A percentile compares a stretch with the other conserved stretches of the same genome.
Evolutionary conservation across 2,329 filamentous ascomycete species (phyloP).

Genomic region (Scopulariopsis brevicaulis): DNA sequence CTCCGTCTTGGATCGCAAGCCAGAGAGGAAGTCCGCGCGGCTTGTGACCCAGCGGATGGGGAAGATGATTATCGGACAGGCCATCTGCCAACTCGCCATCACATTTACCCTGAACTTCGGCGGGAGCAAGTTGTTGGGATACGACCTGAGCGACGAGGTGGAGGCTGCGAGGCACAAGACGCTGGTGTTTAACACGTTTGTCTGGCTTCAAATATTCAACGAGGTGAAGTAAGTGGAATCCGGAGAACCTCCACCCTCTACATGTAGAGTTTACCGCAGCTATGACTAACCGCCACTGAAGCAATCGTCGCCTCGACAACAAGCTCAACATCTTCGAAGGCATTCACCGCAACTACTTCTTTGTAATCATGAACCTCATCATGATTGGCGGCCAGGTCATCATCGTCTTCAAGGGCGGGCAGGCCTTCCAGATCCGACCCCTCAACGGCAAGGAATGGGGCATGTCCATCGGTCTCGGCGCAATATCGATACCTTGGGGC

Average conservation of each 20-base stretch:
- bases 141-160: conserved; percentile 23
- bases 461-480: conserved; percentile 67
- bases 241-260: neutral
- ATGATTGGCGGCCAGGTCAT: conserved; percentile 78
- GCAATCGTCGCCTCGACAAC: conserved; percentile 74
- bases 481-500: conserved; percentile 66
- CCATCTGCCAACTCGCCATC: conserved; percentile 47
- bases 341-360: conserved; percentile 68
- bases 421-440: conserved; percentile 56
- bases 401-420: conserved; percentile 72
- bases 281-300: conserved; percentile 19
- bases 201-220: conserved; percentile 73
- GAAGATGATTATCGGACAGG: conserved; percentile 55
- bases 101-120: conserved; percentile 51
- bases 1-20: conserved; percentile 27
- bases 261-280: too few relatives aligned
- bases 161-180: conserved; percentile 28
- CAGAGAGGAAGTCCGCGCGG: conserved; percentile 52
- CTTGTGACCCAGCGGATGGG: conserved; percentile 61
- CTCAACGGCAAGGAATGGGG: conserved; percentile 68
- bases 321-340: conserved; percentile 82
- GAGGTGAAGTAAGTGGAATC: conserved; percentile 43
- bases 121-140: conserved; percentile 41
- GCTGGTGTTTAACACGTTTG: conserved; percentile 58
- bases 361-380: conserved; percentile 65